These are phyloP conservation scores for Mycena vitilis DNA, from an alignment of 768 basidiomycete species.

Conservation along the genomic window DNA sequence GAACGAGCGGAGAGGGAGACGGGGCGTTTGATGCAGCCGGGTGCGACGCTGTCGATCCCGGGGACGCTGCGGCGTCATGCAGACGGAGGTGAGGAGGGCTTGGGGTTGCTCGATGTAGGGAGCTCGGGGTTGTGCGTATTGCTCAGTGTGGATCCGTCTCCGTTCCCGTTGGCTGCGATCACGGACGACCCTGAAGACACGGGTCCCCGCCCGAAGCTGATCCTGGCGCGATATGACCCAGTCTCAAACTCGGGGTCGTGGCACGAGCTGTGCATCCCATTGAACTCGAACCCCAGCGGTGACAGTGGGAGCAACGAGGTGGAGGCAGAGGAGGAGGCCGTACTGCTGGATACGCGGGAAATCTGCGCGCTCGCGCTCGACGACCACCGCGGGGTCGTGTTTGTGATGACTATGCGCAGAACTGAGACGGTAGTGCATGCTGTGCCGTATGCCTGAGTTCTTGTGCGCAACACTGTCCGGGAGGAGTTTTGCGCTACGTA, in stretches of 20 bases:
- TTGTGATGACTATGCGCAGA: constrained; percentile 16
- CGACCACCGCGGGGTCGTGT: constrained; percentile 27
- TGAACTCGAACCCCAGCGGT: neutral
- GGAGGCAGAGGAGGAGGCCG: neutral
- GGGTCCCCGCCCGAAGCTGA: constrained; percentile 13
- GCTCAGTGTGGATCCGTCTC: constrained; percentile 20
- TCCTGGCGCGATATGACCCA: constrained; percentile 28
- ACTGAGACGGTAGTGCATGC: constrained; percentile 8
- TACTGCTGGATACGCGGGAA: neutral
- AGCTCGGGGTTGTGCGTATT: constrained; percentile 18
- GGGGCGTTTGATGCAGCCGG: too few relatives aligned
- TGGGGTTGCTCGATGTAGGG: constrained; percentile 30
- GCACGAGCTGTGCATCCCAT: constrained; percentile 25
- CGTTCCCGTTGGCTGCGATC: neutral
- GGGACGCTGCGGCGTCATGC: constrained; percentile 15
- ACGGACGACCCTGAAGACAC: too few relatives aligned
- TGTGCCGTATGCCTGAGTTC: constrained; percentile 27
- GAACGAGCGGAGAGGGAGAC: neutral
- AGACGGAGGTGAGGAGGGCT: neutral
- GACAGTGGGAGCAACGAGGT: too few relatives aligned
- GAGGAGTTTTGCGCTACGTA: too few relatives aligned
- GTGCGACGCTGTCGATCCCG: constrained; percentile 17
- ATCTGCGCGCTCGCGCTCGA: constrained; percentile 30
- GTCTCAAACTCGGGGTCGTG: constrained; percentile 5
- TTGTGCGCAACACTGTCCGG: too few relatives aligned